Base-by-base conservation (phyloP, 1,139 yeast species). In the Magnusiomyces ingens region DNA sequence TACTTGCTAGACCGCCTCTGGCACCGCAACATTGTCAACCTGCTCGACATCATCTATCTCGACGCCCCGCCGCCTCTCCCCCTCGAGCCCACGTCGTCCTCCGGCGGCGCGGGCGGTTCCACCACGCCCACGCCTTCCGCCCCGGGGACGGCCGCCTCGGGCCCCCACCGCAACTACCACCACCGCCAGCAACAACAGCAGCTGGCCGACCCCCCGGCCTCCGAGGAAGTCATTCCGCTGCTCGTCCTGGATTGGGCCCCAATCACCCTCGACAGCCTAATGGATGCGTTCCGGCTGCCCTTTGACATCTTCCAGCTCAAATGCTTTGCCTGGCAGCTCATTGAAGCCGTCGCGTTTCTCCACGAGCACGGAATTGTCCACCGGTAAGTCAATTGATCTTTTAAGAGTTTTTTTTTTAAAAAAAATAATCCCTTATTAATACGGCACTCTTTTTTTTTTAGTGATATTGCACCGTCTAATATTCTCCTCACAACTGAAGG, bases 401-500 rank as follows among this genome's bases (percentile, higher is more conserved):
- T 26, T 26, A 26, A 26, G 32, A 26, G 32, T 26, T 26, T 5
- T 26, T 5, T 5, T 4, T 26, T 5, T 5, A 26, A 26, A 26
- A 26, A 26, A 26, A 26, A 26, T 5, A 26, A 26, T 5, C n/a
- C n/a, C n/a, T 26, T 26, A 8, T 26, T 26, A 26, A 26, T 2
- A 22, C 6, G 22, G 19, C 2, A 3, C 15, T 15, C 3, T 21
- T 22, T 19, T 18, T 38, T 10, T 12, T 26, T 32, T 22, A 48
- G 99, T 60, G 99, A 93, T 70, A 77, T 93, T 64, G 91, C 93
- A 69, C 99, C 99, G 2, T 98, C 91, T 68, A 93, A 93, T 68
- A 74, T 93, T 60, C 77, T 93, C 64, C 91, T 94, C 63, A 89
- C 85, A 67, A 76, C 76, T 63, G 89, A 89, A 66, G 98, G 98